phyloP scores from a whole-genome alignment of 2,329 filamentous ascomycete species.

The Colletotrichum tanaceti region DNA sequence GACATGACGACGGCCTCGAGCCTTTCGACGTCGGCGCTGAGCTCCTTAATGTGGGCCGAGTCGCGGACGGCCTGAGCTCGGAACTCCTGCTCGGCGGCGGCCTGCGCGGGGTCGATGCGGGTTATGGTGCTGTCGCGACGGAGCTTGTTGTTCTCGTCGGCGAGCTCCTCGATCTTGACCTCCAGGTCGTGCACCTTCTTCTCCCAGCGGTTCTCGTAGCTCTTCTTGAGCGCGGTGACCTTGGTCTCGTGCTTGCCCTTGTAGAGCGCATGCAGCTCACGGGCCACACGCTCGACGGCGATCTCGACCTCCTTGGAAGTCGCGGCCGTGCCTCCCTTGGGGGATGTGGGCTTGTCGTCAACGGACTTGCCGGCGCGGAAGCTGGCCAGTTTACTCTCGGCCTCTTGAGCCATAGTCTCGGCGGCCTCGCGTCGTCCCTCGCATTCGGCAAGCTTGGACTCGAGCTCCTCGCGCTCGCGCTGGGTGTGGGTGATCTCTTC shows the following conservation, averaged over 20 bases:
- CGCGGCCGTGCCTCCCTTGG: slow-evolving; percentile 44
- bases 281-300: slow-evolving; percentile 89
- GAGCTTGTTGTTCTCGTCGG: slow-evolving; percentile 80
- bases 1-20: slow-evolving; percentile 78
- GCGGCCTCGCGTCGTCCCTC: slow-evolving; percentile 80
- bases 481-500: slow-evolving; percentile 83
- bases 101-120: slow-evolving; percentile 62
- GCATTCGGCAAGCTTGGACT: slow-evolving; percentile 79
- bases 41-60: slow-evolving; percentile 73
- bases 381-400: slow-evolving; percentile 79
- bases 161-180: slow-evolving; percentile 73
- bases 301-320: slow-evolving; percentile 78
- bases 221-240: slow-evolving; percentile 87
- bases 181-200: slow-evolving; percentile 87
- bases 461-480: slow-evolving; percentile 82
- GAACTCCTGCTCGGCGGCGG: slow-evolving; percentile 62
- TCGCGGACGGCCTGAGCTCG: slow-evolving; percentile 71
- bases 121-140: slow-evolving; percentile 75
- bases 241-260: slow-evolving; percentile 98
- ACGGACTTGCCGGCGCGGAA: slow-evolving; percentile 72
- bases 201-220: slow-evolving; percentile 88
- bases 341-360: slow-evolving; percentile 54
- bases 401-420: slow-evolving; percentile 80
- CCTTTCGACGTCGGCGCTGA: slow-evolving; percentile 80
- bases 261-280: slow-evolving; percentile 92